Evolutionary conservation across 495 filamentous ascomycete genomes (phyloP).

Genomic region (Penicilliopsis zonata): DNA sequence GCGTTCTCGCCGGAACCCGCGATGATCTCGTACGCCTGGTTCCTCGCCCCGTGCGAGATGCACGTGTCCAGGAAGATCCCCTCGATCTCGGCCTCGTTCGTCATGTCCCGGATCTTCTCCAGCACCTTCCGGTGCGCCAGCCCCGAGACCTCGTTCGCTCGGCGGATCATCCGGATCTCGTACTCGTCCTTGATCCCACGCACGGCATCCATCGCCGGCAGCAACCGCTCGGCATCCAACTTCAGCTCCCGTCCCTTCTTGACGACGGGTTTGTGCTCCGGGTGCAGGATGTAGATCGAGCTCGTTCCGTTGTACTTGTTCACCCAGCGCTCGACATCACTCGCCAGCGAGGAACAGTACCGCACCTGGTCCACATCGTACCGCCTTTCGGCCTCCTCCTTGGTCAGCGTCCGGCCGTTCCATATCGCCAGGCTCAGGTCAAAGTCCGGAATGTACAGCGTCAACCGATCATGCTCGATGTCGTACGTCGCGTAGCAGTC

Average conservation of each 20-base stretch:
- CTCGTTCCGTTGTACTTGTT: constrained; percentile 36
- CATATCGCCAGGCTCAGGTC: constrained; percentile 81
- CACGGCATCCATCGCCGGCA: constrained; percentile 56
- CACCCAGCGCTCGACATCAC: constrained; percentile 47
- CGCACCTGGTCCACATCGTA: constrained; percentile 76
- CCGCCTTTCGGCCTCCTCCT: constrained; percentile 53
- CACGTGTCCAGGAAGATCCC: constrained; percentile 62
- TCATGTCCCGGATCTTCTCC: constrained; percentile 40
- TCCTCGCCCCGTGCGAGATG: constrained; percentile 54
- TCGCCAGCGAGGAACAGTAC: constrained; percentile 51
- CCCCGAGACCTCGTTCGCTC: constrained; percentile 65
- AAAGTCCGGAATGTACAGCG: constrained; percentile 88
- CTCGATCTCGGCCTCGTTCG: constrained; percentile 75
- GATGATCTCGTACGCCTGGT: constrained; percentile 81
- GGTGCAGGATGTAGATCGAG: constrained; percentile 27
- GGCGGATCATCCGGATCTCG: constrained; percentile 66
- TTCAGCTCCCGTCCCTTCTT: constrained; percentile 41
- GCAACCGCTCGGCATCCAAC: constrained; percentile 27
- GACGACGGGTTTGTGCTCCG: constrained; percentile 29
- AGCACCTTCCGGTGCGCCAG: constrained; percentile 63
- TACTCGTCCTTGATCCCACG: constrained; percentile 70
- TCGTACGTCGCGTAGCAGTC: constrained; percentile 82
- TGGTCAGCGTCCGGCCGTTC: constrained; percentile 76
- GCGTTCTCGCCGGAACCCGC: constrained; percentile 69
- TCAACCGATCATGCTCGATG: constrained; percentile 55